phyloP scores from a whole-genome alignment of 495 filamentous ascomycete genomes.

The Podospora fimiseda region DNA sequence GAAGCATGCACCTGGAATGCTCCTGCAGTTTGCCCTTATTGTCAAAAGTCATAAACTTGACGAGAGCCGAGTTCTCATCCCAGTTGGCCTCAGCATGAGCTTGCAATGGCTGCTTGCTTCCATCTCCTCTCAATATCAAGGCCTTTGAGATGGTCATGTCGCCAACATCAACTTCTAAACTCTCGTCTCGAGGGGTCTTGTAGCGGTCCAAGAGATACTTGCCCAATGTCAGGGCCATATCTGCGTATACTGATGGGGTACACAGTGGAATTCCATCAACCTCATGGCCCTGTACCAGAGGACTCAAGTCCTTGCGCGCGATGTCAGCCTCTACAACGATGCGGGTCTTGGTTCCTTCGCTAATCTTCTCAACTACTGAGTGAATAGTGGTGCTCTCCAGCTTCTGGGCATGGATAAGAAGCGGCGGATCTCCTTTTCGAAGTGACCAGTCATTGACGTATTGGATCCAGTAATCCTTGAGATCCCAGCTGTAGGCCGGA shows the following conservation, averaged over 20 bases:
- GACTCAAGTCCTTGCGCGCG: slow-evolving; percentile 47
- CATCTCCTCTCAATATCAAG: slow-evolving; percentile 47
- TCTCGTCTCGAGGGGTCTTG: slow-evolving; percentile 35
- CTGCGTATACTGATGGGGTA: slow-evolving; percentile 56
- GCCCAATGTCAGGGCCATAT: slow-evolving; percentile 63
- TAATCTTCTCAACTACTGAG: slow-evolving; percentile 46
- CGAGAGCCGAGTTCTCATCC: slow-evolving; percentile 23
- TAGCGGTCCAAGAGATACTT: slow-evolving; percentile 51
- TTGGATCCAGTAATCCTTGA: slow-evolving; percentile 74
- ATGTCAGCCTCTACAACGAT: slow-evolving; percentile 60
- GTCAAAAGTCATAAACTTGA: slow-evolving; percentile 37
- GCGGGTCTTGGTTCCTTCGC: slow-evolving; percentile 41
- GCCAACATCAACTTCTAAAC: slow-evolving; percentile 46
- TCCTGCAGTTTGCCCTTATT: not conserved
- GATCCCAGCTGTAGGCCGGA: slow-evolving; percentile 65
- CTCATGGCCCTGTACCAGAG: slow-evolving; percentile 56
- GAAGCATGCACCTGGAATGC: not conserved
- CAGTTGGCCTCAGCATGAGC: slow-evolving; percentile 32
- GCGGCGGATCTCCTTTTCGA: slow-evolving; percentile 53
- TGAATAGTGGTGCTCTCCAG: slow-evolving; percentile 39
- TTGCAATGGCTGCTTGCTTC: slow-evolving; percentile 27
- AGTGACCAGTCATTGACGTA: slow-evolving; percentile 57
- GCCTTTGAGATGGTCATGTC: slow-evolving; percentile 57
- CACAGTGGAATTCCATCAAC: slow-evolving; percentile 51
- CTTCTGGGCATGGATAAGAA: slow-evolving; percentile 13